Percentiles rank a stretch among this genome's conserved stretches.
Evolutionary conservation across 2,329 filamentous ascomycete species (phyloP).

Genomic region (Clonostachys chloroleuca): DNA sequence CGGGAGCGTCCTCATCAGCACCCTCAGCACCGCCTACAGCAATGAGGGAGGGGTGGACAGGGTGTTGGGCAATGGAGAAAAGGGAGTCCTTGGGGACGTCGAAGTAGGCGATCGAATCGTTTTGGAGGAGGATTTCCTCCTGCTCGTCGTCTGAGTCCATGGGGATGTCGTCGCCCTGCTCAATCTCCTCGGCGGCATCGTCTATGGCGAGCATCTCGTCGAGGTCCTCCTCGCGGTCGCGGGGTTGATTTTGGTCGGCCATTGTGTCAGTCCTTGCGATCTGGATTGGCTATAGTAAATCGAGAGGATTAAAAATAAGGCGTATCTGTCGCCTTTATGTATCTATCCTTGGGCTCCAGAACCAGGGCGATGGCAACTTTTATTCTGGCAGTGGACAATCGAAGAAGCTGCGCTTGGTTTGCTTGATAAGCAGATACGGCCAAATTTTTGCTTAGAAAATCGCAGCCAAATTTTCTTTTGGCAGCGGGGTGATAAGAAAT

Average conservation of each 20-base stretch:
- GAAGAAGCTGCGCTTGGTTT: background rate
- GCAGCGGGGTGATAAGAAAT: slow-evolving; percentile 16
- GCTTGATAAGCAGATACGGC: slow-evolving; percentile 6
- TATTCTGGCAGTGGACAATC: too few relatives aligned
- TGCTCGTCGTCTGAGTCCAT: slow-evolving; percentile 74
- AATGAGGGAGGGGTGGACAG: slow-evolving; percentile 69
- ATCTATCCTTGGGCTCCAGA: too few relatives aligned
- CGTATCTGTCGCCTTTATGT: too few relatives aligned
- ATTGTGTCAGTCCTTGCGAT: slow-evolving; percentile 3
- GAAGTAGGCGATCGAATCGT: slow-evolving; percentile 92
- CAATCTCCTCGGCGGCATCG: slow-evolving; percentile 74
- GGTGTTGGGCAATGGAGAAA: slow-evolving; percentile 93
- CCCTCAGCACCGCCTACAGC: slow-evolving; percentile 78
- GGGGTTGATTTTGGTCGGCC: slow-evolving; percentile 6
- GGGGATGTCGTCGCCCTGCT: slow-evolving; percentile 58
- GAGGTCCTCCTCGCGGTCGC: slow-evolving; percentile 25
- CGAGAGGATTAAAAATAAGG: too few relatives aligned
- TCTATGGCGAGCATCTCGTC: slow-evolving; percentile 70
- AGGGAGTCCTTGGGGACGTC: slow-evolving; percentile 87
- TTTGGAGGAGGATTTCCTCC: slow-evolving; percentile 76
- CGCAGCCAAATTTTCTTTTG: slow-evolving; percentile 3
- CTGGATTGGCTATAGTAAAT: too few relatives aligned
- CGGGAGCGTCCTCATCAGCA: slow-evolving; percentile 54
- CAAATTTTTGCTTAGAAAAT: background rate
- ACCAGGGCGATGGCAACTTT: too few relatives aligned